Evolutionary conservation across 441 rosid species (phyloP).

Genomic region (Isatis lusitanica): DNA sequence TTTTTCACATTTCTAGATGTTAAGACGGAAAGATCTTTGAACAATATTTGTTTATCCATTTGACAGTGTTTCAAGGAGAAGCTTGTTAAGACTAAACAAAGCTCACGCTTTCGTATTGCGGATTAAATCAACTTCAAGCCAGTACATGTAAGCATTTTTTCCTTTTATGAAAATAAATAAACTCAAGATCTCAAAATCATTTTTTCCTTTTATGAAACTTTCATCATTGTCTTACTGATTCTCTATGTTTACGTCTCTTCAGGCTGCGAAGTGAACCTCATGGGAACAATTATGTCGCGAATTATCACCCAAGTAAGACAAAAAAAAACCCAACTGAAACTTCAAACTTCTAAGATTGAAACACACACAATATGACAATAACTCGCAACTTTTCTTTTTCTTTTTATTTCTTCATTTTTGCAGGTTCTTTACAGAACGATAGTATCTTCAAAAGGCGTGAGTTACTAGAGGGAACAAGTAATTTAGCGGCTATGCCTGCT

Average conservation of each 20-base stretch:
- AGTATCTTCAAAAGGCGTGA: constrained; percentile 22
- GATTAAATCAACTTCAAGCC: constrained; percentile 21
- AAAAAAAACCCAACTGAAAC: neutral
- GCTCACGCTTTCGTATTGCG: constrained; percentile 13
- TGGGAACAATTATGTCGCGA: neutral
- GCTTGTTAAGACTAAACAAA: constrained; percentile 20
- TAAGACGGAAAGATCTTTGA: neutral
- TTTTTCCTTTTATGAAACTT: neutral
- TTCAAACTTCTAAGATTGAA: neutral
- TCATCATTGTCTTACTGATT: neutral
- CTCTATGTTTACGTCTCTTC: constrained; percentile 19
- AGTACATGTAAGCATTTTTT: constrained; percentile 8
- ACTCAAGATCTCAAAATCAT: neutral
- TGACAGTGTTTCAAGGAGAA: constrained; percentile 27
- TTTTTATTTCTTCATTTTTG: neutral
- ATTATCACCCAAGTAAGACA: constrained; percentile 5
- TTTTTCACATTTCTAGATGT: neutral
- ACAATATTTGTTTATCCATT: neutral
- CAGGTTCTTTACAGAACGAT: constrained; percentile 6
- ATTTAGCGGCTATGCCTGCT: constrained; percentile 21
- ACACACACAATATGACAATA: too few species aligned
- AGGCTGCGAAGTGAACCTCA: constrained; percentile 15
- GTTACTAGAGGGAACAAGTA: constrained; percentile 28
- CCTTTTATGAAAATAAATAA: neutral
- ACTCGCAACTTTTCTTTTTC: too few species aligned